Evolutionary conservation across 805 yeast species (phyloP), one percentile per base, ranked within the genome.

Genomic region (Priceomyces castillae): DNA sequence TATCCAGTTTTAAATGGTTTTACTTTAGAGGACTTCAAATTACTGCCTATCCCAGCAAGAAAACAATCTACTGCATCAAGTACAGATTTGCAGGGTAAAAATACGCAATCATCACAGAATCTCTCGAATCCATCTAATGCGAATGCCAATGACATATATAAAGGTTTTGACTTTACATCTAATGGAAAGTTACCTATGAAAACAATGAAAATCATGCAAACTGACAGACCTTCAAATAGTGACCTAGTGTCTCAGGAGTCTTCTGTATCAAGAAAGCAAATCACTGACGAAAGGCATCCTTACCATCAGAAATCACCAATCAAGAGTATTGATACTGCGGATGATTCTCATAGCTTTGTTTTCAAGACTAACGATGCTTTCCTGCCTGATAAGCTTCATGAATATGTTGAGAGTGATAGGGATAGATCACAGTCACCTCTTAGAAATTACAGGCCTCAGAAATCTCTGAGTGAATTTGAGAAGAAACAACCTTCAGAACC

Each of bases 111-210:
- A 9, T 4, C 17, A 9, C 37, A 4, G 18, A 12, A 16, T 4
- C 25, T 11, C 15, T 11, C 4, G 10, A 28, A 28, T 10, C 15
- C 31, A n/a, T n/a, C 40, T 9, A 37, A 37, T 37, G 31, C 16
- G 15, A 25, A 37, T 28, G 31, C 40, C 11, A 43, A 37, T 10
- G 62, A 57, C 19, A 48, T 50, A 26, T 69, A 70, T 48, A 60
- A 62, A 34, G 62, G 57, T 37, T 51, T 69, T 47, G 76, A 70
- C 48, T 70, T 70, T 52, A 70, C 74, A 6, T 58, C 71, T 5
- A 67, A 68, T 52, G 76, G 76, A 1, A 59, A 62, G 44, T 59
- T 69, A 23, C 76, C 75, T 2, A 44, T 58, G 56, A 71, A 71
- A 45, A 73, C 72, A 6, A 70, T 71, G 75, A 61, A 55, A 42